phyloP scores from a whole-genome alignment of 163 green algal genomes.

The Scenedesmus sp. region DNA sequence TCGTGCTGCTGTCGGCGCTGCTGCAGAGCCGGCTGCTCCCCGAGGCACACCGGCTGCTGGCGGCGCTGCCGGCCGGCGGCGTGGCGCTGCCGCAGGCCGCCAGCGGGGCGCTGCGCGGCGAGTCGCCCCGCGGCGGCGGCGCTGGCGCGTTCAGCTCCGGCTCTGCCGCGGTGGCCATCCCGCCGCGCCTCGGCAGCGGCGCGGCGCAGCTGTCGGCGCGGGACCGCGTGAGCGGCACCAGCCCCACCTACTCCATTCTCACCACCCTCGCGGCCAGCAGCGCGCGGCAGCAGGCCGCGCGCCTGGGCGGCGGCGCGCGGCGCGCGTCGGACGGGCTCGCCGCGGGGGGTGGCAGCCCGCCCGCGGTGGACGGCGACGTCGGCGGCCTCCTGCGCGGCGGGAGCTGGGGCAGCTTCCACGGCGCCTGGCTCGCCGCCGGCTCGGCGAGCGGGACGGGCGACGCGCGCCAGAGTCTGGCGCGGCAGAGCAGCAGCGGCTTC shows the following conservation, averaged over 20 bases:
- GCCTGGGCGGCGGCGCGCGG: no score
- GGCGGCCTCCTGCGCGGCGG: slow-evolving; percentile 30
- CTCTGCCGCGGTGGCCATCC: not conserved
- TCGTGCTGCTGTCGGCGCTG: slow-evolving; percentile 20
- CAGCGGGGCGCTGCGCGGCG: no score
- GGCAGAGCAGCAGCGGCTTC: slow-evolving; percentile 35
- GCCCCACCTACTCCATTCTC: slow-evolving; percentile 21
- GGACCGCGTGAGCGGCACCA: slow-evolving; percentile 30
- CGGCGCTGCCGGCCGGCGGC: slow-evolving; percentile 9
- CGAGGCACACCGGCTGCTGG: slow-evolving; percentile 23
- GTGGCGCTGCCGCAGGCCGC: not conserved
- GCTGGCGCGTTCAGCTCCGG: no score
- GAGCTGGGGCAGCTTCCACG: slow-evolving; percentile 28
- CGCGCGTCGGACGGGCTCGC: no score
- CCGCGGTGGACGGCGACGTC: slow-evolving; percentile 5
- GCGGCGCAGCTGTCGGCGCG: not conserved
- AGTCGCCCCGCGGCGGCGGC: no score
- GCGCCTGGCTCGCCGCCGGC: not conserved
- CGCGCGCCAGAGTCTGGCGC: not conserved
- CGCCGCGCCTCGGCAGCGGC: not conserved
- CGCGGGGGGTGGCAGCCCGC: slow-evolving; percentile 2
- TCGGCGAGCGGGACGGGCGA: not conserved
- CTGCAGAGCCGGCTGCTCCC: slow-evolving; percentile 42
- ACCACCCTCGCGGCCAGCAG: not conserved
- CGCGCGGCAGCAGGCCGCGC: no score